A percentile compares a stretch with the other conserved stretches of the same genome.
phyloP scores from a whole-genome alignment of 345 rosid species.

The Hibiscus syriacus region DNA sequence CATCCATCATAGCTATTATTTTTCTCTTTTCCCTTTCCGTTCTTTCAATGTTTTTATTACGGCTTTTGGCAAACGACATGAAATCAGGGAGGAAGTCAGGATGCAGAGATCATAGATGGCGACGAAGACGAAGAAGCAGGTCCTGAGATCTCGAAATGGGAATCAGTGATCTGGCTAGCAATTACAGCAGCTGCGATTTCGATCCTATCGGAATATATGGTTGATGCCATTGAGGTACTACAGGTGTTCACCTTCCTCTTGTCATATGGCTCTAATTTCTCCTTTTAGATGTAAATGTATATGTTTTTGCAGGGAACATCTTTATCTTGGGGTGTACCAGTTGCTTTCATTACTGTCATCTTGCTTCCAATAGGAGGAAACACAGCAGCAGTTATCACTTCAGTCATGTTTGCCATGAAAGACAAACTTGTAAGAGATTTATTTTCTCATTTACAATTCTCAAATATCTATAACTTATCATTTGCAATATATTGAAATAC shows the following conservation, averaged over 20 bases:
- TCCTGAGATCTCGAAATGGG: constrained; percentile 74
- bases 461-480: not conserved
- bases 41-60: not conserved
- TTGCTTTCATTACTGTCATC: not conserved
- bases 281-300: not conserved
- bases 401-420: constrained; percentile 1
- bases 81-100: constrained; percentile 48
- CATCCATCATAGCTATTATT: not conserved
- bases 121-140: constrained; percentile 31
- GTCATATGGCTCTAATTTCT: not conserved
- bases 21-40: not conserved
- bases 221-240: constrained; percentile 76
- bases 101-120: constrained; percentile 14
- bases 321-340: not conserved
- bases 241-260: not conserved
- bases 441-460: not conserved
- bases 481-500: not conserved
- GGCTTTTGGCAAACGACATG: constrained; percentile 4
- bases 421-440: not conserved
- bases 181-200: constrained; percentile 81
- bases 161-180: constrained; percentile 73
- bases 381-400: not conserved
- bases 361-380: constrained; percentile 4
- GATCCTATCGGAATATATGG: constrained; percentile 75
- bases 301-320: not conserved